Evolutionary conservation across 23 red algal genomes (phyloP).

Genomic region (Gracilaria domingensis): DNA sequence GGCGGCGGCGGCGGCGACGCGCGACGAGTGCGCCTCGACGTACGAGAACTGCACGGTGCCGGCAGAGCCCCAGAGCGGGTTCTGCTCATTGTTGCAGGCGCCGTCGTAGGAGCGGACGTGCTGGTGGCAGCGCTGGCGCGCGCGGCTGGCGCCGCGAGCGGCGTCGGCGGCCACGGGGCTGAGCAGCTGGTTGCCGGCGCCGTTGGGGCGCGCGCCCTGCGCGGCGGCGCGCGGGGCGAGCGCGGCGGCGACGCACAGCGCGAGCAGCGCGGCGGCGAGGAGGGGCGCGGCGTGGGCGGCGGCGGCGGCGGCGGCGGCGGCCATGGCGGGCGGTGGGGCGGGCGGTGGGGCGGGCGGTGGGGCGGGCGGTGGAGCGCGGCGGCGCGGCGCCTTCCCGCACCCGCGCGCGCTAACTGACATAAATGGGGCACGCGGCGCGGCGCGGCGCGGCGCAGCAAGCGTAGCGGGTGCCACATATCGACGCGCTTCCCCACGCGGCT

Average conservation of each 20-base stretch:
- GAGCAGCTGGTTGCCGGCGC: background rate
- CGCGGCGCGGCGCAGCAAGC: background rate
- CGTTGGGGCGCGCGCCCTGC: slow-evolving; percentile 4
- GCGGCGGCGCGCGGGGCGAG: background rate
- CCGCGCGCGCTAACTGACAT: no score
- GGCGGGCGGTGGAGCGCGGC: background rate
- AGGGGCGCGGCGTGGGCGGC: background rate
- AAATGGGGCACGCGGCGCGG: background rate
- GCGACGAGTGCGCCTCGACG: background rate
- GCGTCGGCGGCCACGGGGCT: background rate
- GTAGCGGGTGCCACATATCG: slow-evolving; percentile 19
- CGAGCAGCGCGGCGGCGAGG: background rate
- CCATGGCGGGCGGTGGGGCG: background rate
- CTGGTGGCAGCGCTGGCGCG: background rate
- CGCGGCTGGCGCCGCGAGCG: background rate
- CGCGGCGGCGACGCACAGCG: background rate
- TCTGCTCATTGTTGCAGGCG: slow-evolving; percentile 9
- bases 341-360: no score
- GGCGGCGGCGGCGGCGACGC: no score
- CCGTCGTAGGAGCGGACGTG: slow-evolving; percentile 40
- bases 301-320: background rate
- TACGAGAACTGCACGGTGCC: slow-evolving; percentile 52
- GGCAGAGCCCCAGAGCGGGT: slow-evolving; percentile 26
- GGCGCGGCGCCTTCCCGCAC: no score
- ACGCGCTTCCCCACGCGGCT: background rate